These are phyloP conservation scores for Cryomyces antarcticus DNA, from an alignment of 495 filamentous ascomycete genomes.

Conservation along the genomic window DNA sequence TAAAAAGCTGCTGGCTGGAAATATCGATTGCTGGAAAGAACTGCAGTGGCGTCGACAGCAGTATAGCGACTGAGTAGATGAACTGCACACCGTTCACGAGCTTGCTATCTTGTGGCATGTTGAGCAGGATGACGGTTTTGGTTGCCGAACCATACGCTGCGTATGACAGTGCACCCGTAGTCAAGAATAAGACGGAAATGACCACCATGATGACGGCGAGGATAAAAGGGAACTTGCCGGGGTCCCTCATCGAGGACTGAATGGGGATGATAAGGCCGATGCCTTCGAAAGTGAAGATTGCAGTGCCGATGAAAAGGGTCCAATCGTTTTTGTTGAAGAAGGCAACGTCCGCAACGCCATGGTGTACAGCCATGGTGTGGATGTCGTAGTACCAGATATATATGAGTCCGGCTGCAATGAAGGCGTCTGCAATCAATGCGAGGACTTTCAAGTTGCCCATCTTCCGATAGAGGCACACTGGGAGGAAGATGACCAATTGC, in stretches of 20 bases:
- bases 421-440: conserved; percentile 76
- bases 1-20: conserved; percentile 49
- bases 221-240: conserved; percentile 69
- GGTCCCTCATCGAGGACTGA: conserved; percentile 85
- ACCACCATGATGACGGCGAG: conserved; percentile 81
- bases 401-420: conserved; percentile 77
- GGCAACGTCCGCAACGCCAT: conserved; percentile 65
- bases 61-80: conserved; percentile 82
- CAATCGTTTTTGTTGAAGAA: conserved; percentile 74
- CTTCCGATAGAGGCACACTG: conserved; percentile 79
- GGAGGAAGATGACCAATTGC: conserved; percentile 84
- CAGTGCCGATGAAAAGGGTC: conserved; percentile 95
- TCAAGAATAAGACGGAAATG: conserved; percentile 75
- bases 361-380: conserved; percentile 51
- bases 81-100: conserved; percentile 92
- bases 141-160: conserved; percentile 89
- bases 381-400: conserved; percentile 96
- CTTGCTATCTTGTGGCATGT: conserved; percentile 87
- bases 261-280: conserved; percentile 98
- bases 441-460: conserved; percentile 73
- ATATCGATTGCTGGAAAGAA: conserved; percentile 91
- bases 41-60: conserved; percentile 83
- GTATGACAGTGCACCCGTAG: conserved; percentile 83
- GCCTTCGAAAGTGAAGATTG: conserved; percentile 96
- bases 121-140: conserved; percentile 87